These are phyloP conservation scores for Colletotrichum brevisporum DNA, from an alignment of 2,329 filamentous ascomycete species.

Conservation along the genomic window DNA sequence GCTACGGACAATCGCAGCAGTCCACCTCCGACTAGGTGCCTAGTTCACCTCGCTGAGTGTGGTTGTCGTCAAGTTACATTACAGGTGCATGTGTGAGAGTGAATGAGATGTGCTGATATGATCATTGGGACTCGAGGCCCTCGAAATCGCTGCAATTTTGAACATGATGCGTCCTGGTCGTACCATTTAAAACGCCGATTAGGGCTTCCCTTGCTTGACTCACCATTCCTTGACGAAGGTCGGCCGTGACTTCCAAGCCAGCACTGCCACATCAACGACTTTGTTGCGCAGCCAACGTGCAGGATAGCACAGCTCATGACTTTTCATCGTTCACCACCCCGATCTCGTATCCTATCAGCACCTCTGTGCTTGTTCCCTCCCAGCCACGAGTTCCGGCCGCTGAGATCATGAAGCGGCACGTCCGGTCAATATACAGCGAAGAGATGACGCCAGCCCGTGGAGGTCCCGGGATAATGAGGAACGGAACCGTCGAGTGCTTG, in stretches of 20 bases:
- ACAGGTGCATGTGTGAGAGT: background rate
- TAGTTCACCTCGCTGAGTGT: too few relatives aligned
- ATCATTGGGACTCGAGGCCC: constrained; percentile 6
- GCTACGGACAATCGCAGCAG: background rate
- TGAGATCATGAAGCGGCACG: constrained; percentile 91
- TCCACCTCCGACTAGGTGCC: too few relatives aligned
- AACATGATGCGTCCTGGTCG: background rate
- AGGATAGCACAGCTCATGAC: background rate
- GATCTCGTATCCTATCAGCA: constrained; percentile 95
- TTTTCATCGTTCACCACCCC: constrained; percentile 45
- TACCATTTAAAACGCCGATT: background rate
- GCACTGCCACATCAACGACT: too few relatives aligned
- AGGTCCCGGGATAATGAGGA: constrained; percentile 94
- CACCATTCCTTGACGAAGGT: background rate
- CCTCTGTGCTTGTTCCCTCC: constrained; percentile 93
- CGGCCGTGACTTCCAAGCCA: background rate
- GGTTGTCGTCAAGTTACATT: too few relatives aligned
- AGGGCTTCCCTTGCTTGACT: background rate
- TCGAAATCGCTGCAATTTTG: background rate
- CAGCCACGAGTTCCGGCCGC: constrained; percentile 93
- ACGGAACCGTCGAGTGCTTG: constrained; percentile 87
- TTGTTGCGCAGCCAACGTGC: background rate
- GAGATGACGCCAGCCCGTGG: constrained; percentile 88
- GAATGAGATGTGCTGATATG: constrained; percentile 4
- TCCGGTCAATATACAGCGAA: constrained; percentile 87